phyloP scores from a whole-genome alignment of 2,329 filamentous ascomycete genomes.

The Aschersonia sp. region DNA sequence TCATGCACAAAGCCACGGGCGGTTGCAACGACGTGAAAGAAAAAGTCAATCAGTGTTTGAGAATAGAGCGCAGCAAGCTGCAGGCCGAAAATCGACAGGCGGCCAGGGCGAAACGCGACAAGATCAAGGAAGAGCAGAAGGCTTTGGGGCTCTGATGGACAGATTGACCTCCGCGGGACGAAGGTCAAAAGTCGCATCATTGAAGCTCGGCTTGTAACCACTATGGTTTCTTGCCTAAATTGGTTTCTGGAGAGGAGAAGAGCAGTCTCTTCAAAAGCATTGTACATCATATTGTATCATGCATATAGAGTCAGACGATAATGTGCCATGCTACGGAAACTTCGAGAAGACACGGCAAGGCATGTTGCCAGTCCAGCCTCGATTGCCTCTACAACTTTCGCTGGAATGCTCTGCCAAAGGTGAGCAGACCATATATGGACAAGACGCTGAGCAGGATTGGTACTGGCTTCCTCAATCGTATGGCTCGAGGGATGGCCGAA shows the following conservation, averaged over 20 bases:
- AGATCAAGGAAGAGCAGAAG: constrained; percentile 61
- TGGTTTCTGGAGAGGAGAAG: too few species aligned
- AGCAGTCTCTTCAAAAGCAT: neutral
- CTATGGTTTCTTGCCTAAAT: too few species aligned
- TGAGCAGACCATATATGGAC: constrained; percentile 63
- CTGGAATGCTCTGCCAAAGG: constrained; percentile 60
- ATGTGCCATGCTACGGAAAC: too few species aligned
- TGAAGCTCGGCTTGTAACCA: too few species aligned
- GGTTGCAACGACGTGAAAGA: constrained; percentile 82
- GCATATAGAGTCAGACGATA: neutral
- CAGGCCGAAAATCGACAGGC: constrained; percentile 59
- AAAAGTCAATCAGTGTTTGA: constrained; percentile 72
- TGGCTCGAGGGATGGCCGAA: constrained; percentile 71
- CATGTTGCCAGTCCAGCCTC: neutral
- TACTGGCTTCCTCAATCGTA: constrained; percentile 72
- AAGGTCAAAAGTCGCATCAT: too few species aligned
- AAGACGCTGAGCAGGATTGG: constrained; percentile 67
- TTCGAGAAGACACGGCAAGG: neutral
- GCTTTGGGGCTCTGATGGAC: constrained; percentile 20
- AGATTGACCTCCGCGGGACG: neutral
- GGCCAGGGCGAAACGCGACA: constrained; percentile 54
- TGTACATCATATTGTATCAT: neutral
- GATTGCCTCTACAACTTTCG: constrained; percentile 18
- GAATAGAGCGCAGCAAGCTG: constrained; percentile 63
- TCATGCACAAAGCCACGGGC: constrained; percentile 80